Percentiles rank a stretch among this genome's conserved stretches.
These are phyloP conservation scores for Bimuria novae-zelandiae DNA, from an alignment of 2,329 filamentous ascomycete species.

Conservation along the genomic window DNA sequence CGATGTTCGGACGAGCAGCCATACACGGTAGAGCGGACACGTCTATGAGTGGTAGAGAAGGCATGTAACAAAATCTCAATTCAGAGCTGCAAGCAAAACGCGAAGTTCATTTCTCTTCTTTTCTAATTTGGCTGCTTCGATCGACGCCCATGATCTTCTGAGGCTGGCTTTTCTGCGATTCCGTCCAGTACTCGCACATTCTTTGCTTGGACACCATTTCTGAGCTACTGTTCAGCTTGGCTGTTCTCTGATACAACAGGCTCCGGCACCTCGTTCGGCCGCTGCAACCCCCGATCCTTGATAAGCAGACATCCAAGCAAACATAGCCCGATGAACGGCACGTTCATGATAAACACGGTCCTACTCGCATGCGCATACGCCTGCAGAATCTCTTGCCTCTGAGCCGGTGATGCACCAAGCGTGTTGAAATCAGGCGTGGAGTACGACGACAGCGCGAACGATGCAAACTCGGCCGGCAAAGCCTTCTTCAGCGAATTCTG, in stretches of 20 bases:
- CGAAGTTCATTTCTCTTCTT: too few relatives aligned
- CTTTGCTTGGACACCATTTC: too few relatives aligned
- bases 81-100: too few relatives aligned
- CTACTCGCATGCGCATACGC: constrained; percentile 61
- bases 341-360: constrained; percentile 61
- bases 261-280: constrained; percentile 20
- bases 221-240: neutral
- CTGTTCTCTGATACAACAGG: neutral
- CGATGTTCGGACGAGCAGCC: too few relatives aligned
- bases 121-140: too few relatives aligned
- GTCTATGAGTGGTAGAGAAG: too few relatives aligned
- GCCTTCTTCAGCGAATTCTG: constrained; percentile 21
- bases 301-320: constrained; percentile 58
- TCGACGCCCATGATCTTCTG: too few relatives aligned
- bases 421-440: constrained; percentile 17
- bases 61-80: too few relatives aligned
- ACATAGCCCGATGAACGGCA: constrained; percentile 58
- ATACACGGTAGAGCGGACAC: too few relatives aligned
- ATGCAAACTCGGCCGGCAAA: constrained; percentile 20
- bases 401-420: constrained; percentile 9
- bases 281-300: constrained; percentile 52
- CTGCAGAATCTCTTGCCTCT: constrained; percentile 47
- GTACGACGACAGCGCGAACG: constrained; percentile 16
- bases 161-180: too few relatives aligned
- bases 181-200: too few relatives aligned